A percentile compares a stretch with the other conserved stretches of the same genome.
Evolutionary conservation across 78 protist species (phyloP).

Genomic region (Cavenderia fasciculata): DNA sequence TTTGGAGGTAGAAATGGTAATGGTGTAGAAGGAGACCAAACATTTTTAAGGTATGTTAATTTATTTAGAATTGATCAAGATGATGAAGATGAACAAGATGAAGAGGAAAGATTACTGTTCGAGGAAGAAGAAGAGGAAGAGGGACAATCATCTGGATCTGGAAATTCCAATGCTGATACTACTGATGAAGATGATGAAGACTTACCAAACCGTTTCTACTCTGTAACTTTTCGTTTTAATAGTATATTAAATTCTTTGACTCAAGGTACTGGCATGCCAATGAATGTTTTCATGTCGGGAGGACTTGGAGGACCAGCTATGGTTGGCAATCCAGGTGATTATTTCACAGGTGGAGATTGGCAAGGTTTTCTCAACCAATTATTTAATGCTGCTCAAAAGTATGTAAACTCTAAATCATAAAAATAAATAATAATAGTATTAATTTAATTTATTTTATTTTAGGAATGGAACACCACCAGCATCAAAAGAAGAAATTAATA

Average conservation of each 20-base stretch:
- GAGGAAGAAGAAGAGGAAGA: not conserved
- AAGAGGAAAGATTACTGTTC: too few species aligned
- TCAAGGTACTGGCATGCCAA: not conserved
- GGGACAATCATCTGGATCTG: not conserved
- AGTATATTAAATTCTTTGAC: not conserved
- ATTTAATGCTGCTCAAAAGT: conserved; percentile 25
- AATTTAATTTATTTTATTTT: not conserved
- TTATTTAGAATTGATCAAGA: too few species aligned
- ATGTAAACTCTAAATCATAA: not conserved
- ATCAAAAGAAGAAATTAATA: conserved; percentile 60
- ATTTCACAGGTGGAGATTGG: conserved; percentile 47
- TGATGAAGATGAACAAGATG: too few species aligned
- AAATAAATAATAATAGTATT: not conserved
- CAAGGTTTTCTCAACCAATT: conserved; percentile 54
- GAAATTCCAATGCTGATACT: not conserved
- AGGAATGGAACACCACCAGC: conserved; percentile 80
- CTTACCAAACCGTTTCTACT: too few species aligned
- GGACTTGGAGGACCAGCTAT: not conserved
- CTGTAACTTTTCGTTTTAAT: too few species aligned
- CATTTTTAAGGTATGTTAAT: too few species aligned
- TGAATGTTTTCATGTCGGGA: not conserved
- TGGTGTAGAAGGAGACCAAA: too few species aligned
- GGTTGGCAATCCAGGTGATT: conserved; percentile 53
- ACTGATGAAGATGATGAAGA: not conserved
- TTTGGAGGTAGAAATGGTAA: too few species aligned